A percentile compares a stretch with the other conserved stretches of the same genome.
Evolutionary conservation across 2,329 filamentous ascomycete species (phyloP).

Genomic region (Colletotrichum sp.): DNA sequence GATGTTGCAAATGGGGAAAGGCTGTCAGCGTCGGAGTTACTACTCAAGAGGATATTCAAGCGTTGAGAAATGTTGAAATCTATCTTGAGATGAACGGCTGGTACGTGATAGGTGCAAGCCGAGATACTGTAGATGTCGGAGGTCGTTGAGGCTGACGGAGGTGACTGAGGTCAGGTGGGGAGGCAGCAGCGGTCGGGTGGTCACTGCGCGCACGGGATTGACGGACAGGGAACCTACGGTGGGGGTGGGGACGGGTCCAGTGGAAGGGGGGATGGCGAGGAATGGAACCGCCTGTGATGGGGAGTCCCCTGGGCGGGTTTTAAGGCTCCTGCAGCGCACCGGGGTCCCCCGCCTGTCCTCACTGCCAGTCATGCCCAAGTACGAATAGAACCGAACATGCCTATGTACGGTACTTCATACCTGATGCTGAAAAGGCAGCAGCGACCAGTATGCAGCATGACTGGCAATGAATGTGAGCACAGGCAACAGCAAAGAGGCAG

Average conservation of each 20-base stretch:
- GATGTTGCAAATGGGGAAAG: not conserved
- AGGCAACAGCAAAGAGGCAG: not conserved
- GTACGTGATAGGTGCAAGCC: not conserved
- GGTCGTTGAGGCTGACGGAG: constrained; percentile 4
- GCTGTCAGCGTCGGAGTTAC: not conserved
- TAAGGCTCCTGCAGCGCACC: not conserved
- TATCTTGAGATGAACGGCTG: not conserved
- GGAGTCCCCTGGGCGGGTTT: not conserved
- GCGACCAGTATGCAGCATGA: not conserved
- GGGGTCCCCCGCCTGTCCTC: not conserved
- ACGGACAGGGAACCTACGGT: not conserved
- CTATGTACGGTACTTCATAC: not conserved
- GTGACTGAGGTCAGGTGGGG: not conserved
- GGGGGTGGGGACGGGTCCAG: not conserved
- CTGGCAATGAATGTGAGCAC: not conserved
- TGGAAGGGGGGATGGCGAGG: not conserved
- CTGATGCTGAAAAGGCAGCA: not conserved
- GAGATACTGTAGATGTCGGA: not conserved
- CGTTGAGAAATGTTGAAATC: not conserved
- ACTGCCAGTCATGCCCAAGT: not conserved
- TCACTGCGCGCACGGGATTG: not conserved
- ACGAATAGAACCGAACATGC: not conserved
- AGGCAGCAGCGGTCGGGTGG: not conserved
- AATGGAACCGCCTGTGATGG: not conserved
- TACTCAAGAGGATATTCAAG: not conserved